Percentiles rank a stretch among this genome's conserved stretches.
phyloP scores from a whole-genome alignment of 2,329 filamentous ascomycete genomes.

The Venturia aucupariae region DNA sequence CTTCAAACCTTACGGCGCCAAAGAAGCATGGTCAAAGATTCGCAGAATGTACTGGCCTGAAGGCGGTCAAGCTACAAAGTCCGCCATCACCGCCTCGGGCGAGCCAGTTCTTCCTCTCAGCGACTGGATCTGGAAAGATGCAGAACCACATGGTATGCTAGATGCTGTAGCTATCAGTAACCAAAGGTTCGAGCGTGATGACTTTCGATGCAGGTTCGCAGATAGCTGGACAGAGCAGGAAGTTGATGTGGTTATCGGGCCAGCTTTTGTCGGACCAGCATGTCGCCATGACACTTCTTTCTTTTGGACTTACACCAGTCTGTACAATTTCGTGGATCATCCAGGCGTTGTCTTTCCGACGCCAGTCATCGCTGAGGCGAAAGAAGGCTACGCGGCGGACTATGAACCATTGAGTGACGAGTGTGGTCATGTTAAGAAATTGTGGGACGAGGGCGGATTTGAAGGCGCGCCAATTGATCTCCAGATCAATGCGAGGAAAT shows the following conservation, averaged over 20 bases:
- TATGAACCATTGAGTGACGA: slow-evolving; percentile 19
- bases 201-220: slow-evolving; percentile 36
- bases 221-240: slow-evolving; percentile 34
- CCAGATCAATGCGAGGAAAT: slow-evolving; percentile 18
- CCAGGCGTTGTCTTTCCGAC: slow-evolving; percentile 51
- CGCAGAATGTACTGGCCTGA: slow-evolving; percentile 50
- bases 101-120: slow-evolving; percentile 52
- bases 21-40: slow-evolving; percentile 39
- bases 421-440: slow-evolving; percentile 19
- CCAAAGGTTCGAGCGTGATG: slow-evolving; percentile 32
- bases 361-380: slow-evolving; percentile 17
- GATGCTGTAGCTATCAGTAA: slow-evolving; percentile 35
- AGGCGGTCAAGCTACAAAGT: slow-evolving; percentile 45
- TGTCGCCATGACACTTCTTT: slow-evolving; percentile 43
- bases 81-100: slow-evolving; percentile 41
- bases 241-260: slow-evolving; percentile 55
- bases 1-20: slow-evolving; percentile 40
- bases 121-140: slow-evolving; percentile 48
- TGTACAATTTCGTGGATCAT: slow-evolving; percentile 63
- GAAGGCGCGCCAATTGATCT: slow-evolving; percentile 21
- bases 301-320: slow-evolving; percentile 56
- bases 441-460: slow-evolving; percentile 15
- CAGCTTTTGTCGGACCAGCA: slow-evolving; percentile 41
- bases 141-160: slow-evolving; percentile 38
- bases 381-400: slow-evolving; percentile 15